Conservation (phyloP, 768 basidiomycete genomes). For the Chalciporus sphaerocephalus region DNA sequence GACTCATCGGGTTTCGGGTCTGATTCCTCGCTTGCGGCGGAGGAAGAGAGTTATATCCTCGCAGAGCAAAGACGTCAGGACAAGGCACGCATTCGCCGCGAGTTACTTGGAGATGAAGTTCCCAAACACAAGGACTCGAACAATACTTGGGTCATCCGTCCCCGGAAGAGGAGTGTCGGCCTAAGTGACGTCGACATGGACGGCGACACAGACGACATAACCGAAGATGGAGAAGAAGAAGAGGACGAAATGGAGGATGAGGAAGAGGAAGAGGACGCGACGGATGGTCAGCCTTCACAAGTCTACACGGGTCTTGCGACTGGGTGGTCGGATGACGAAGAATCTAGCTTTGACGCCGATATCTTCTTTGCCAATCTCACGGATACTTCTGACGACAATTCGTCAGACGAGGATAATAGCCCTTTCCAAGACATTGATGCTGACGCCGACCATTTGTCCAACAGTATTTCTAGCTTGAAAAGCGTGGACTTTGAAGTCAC, state of each 20-base stretch:
- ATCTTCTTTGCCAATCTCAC: constrained; percentile 79
- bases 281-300: constrained; percentile 38
- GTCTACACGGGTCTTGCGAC: constrained; percentile 63
- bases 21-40: constrained; percentile 55
- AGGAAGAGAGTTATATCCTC: constrained; percentile 59
- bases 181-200: constrained; percentile 62
- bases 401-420: constrained; percentile 42
- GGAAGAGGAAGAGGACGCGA: constrained; percentile 41
- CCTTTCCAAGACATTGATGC: constrained; percentile 39
- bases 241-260: constrained; percentile 36
- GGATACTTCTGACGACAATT: constrained; percentile 41
- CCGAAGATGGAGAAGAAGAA: constrained; percentile 59
- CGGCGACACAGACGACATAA: constrained; percentile 51
- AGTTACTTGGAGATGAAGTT: constrained; percentile 52
- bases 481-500: constrained; percentile 53
- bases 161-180: constrained; percentile 68
- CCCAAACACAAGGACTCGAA: constrained; percentile 39
- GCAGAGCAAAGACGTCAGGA: constrained; percentile 43
- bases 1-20: constrained; percentile 40
- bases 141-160: constrained; percentile 65
- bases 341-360: constrained; percentile 78
- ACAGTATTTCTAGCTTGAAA: constrained; percentile 34
- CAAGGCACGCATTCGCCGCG: constrained; percentile 54
- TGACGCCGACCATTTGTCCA: constrained; percentile 18
- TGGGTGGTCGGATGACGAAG: constrained; percentile 76